Evolutionary conservation across 2,329 filamentous ascomycete species (phyloP).

Genomic region (Neospermospora avenae): DNA sequence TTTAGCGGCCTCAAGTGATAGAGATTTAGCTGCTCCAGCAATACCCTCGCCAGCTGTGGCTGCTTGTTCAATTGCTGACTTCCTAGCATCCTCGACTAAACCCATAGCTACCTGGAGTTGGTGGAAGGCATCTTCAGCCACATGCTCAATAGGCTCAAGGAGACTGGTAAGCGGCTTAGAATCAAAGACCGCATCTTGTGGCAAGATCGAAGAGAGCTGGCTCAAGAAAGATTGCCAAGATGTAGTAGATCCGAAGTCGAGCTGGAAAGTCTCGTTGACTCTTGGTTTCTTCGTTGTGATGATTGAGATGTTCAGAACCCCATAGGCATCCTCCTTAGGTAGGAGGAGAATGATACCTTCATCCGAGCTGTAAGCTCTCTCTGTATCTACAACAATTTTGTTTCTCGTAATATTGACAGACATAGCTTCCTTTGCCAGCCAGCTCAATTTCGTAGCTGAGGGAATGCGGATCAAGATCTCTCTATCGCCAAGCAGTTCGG

Average conservation of each 20-base stretch:
- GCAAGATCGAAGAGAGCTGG: conserved; percentile 24
- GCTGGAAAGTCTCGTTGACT: conserved; percentile 57
- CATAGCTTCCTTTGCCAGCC: conserved; percentile 56
- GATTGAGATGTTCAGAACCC: conserved; percentile 55
- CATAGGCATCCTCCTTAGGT: conserved; percentile 52
- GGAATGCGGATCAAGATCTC: conserved; percentile 55
- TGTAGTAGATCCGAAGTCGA: conserved; percentile 50
- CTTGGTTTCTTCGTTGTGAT: conserved; percentile 56
- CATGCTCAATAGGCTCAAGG: conserved; percentile 19
- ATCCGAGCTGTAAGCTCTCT: conserved; percentile 36
- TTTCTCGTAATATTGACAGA: conserved; percentile 52
- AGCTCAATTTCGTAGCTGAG: conserved; percentile 47
- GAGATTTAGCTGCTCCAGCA: conserved; percentile 25
- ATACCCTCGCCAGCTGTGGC: conserved; percentile 18
- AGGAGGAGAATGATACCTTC: conserved; percentile 43
- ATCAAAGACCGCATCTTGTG: conserved; percentile 22
- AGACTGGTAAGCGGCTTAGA: conserved; percentile 20
- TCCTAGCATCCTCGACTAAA: conserved; percentile 25
- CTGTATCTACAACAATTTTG: conserved; percentile 45
- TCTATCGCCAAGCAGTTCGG: conserved; percentile 44
- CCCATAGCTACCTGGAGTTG: conserved; percentile 22
- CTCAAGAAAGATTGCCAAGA: conserved; percentile 27
- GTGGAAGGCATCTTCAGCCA: conserved; percentile 24
- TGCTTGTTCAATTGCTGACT: conserved; percentile 25
- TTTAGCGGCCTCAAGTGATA: conserved; percentile 31